These are phyloP conservation scores for Colletotrichum eremochloae DNA, from an alignment of 2,329 filamentous ascomycete species.

Conservation along the genomic window DNA sequence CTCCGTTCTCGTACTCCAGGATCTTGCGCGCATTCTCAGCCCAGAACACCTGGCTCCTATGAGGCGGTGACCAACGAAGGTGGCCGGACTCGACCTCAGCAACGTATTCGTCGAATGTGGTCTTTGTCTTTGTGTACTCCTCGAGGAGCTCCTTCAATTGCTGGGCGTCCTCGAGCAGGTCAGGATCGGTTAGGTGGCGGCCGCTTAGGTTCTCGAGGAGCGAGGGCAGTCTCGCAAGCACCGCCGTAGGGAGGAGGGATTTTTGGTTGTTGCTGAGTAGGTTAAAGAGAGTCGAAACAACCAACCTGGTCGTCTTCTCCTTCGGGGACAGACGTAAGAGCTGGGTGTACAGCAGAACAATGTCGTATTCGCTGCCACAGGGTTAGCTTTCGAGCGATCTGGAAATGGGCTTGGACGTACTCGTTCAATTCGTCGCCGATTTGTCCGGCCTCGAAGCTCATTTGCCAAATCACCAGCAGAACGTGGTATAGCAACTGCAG, in stretches of 20 bases:
- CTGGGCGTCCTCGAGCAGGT: constrained; percentile 73
- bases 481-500: constrained; percentile 95
- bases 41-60: constrained; percentile 90
- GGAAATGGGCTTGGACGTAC: constrained; percentile 63
- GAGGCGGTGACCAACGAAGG: constrained; percentile 92
- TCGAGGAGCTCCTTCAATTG: constrained; percentile 73
- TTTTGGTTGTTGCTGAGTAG: constrained; percentile 79
- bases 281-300: constrained; percentile 91
- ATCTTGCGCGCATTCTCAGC: constrained; percentile 90
- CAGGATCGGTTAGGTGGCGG: constrained; percentile 74
- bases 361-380: constrained; percentile 83
- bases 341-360: constrained; percentile 91
- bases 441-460: constrained; percentile 89
- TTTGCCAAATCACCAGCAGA: constrained; percentile 93
- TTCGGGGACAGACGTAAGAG: constrained; percentile 93
- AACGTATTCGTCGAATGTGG: constrained; percentile 89
- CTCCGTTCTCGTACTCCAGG: constrained; percentile 84
- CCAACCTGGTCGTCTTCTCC: constrained; percentile 94
- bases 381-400: constrained; percentile 4
- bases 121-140: constrained; percentile 78
- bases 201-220: constrained; percentile 73
- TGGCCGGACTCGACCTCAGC: constrained; percentile 89
- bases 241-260: constrained; percentile 84
- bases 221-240: constrained; percentile 83
- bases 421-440: constrained; percentile 84